Evolutionary conservation across 495 filamentous ascomycete genomes (phyloP), one percentile per base, ranked within the genome.

Genomic region (Aspergillus bridgeri): DNA sequence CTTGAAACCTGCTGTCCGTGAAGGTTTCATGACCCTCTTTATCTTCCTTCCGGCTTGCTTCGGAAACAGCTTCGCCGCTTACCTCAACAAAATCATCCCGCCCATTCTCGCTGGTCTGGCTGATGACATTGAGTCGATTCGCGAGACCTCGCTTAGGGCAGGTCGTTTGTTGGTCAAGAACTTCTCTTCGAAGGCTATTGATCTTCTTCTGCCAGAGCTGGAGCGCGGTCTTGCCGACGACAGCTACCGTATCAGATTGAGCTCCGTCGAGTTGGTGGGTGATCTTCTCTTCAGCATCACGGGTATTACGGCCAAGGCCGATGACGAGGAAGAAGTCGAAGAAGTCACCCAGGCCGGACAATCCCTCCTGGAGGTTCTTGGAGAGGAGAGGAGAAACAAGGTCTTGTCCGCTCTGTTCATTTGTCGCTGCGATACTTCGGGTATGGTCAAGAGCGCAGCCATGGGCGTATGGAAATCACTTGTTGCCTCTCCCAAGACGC

Each of bases 1-100:
- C 65, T 81, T 90, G 51, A 98, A 96, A 71, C 72, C 94, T 19
- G 81, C 90, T 60, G 90, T 97, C 57, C 86, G 94, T 58, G 94
- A 98, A 79, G 94, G 94, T 38, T 98, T 98, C 80, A 98, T 98
- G 94, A 96, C 94, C 24, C 82, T 98, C 43, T 98, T 98, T 75
- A 97, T 98, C 61, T 98, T 96, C 81, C 84, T 98, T 74, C 94
- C 94, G 18, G 95, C 95, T 56, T 98, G 94, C 74, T 98, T 98
- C 68, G 94, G 94, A 62, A 98, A 98, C 79, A 96, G 92, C 76
- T 98, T 98, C 69, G 90, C 94, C 59, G 87, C 89, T 66, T 98
- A 98, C 66, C 88, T 98, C 51, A 89, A 86, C 79, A 90, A 86
- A 67, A 96, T 98, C 65, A 97, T 98, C 66, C 94, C 94, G 3